Base-by-base conservation (phyloP, 768 basidiomycete species). In the Trametes cingulata region DNA sequence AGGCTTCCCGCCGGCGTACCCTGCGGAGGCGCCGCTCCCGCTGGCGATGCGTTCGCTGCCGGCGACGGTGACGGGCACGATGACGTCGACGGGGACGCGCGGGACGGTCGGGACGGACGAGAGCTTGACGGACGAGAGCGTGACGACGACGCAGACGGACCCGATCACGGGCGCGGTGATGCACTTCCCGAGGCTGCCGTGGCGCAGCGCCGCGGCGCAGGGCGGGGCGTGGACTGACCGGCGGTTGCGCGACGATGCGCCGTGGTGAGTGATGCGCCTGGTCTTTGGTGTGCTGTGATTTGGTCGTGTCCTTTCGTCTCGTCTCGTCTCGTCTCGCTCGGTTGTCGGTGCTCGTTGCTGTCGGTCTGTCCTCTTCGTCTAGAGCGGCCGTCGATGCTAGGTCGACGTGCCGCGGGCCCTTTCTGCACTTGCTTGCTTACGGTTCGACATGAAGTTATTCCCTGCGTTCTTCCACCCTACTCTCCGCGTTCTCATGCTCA, bases 91-190 rank as follows among this genome's bases (percentile, higher is more conserved):
- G 22, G 49, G 29, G 19, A 42, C 56, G 37, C 35, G 58, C 6
- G 60, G 42, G 13, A 68, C 70, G 20, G 52, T 37, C 46, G 65
- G 66, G 13, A 68, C 70, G 42, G 63, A 67, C 35, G 68, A 61
- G 25, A 67, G 58, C 37, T 39, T 48, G 62, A 59, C 71, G 20
- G 53, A 68, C 48, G 65, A 72, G 35, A 74, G 72, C 47, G 71
- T 71, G 8, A 73, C 73, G 43, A 75, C 73, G 22, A 63, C 69
- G 2, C 46, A 68, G 41, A 74, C 73, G 43, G 74, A 75, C 53
- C 73, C 74, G 10, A 59, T 72, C 1, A 73, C 72, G 7, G 74
- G 74, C 17, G 68, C 67, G 8, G 63, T 69, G 6, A 61, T 70
- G 61, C 73, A 72, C 48, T 60, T 73, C 48, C 66, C 72, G 22